These are phyloP conservation scores for Cantharellus anzutake DNA, from an alignment of 768 basidiomycete species.

Conservation along the genomic window DNA sequence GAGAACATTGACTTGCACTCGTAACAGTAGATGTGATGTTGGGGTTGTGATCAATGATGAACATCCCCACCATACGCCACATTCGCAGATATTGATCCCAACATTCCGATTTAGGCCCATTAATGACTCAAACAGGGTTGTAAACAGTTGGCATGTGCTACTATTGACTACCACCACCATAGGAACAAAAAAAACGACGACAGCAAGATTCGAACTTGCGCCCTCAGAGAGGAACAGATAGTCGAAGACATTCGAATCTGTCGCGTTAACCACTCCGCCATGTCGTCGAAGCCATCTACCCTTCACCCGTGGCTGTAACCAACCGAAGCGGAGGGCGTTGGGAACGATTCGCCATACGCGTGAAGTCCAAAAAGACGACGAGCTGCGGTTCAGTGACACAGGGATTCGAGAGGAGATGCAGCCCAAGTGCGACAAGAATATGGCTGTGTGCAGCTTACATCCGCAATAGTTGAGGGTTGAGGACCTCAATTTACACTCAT, in stretches of 20 bases:
- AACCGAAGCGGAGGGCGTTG: too few relatives aligned
- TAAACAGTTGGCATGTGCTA: neutral
- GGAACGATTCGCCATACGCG: too few relatives aligned
- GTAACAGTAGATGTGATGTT: too few relatives aligned
- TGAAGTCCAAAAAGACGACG: too few relatives aligned
- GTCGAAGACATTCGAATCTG: constrained; percentile 1
- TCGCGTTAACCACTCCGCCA: constrained; percentile 7
- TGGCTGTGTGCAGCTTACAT: too few relatives aligned
- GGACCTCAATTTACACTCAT: too few relatives aligned
- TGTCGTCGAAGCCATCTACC: neutral
- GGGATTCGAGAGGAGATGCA: too few relatives aligned
- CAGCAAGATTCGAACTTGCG: constrained; percentile 5
- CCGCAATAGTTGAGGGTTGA: too few relatives aligned
- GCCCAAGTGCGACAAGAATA: too few relatives aligned
- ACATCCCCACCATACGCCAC: neutral
- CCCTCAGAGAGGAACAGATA: constrained; percentile 4
- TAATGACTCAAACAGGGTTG: neutral
- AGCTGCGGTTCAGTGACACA: too few relatives aligned
- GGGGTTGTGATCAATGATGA: neutral
- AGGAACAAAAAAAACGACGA: constrained; percentile 1
- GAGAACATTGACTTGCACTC: too few relatives aligned
- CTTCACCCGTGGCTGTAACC: too few relatives aligned
- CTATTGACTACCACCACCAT: neutral
- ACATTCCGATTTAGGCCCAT: neutral
- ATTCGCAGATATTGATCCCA: neutral